Percentiles rank a stretch among this genome's conserved stretches.
Evolutionary conservation across 2,329 filamentous ascomycete genomes (phyloP).

Genomic region (Colletotrichum lupini): DNA sequence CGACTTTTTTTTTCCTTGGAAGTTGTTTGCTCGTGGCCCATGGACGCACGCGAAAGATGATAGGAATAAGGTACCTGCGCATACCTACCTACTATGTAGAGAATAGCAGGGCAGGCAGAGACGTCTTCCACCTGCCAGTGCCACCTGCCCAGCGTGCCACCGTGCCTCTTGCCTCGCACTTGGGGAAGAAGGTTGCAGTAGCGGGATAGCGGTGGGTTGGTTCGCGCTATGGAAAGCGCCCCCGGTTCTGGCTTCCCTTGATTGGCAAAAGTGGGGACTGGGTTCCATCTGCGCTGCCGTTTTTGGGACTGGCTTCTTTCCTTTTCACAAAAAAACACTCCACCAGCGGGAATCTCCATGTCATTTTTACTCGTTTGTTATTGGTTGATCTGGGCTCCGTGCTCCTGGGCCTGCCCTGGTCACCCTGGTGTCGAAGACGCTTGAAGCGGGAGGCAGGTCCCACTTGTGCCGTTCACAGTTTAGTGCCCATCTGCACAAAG

Average conservation of each 20-base stretch:
- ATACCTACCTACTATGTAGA: not conserved
- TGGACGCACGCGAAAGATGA: not conserved
- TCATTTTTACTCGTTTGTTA: not conserved
- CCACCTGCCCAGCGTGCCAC: not conserved
- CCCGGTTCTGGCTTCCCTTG: not conserved
- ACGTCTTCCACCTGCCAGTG: not conserved
- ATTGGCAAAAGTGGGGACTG: not conserved
- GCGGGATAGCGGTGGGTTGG: conserved; percentile 26
- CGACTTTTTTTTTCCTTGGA: too few relatives aligned
- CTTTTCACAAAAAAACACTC: conserved; percentile 13
- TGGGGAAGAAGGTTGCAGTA: conserved; percentile 36
- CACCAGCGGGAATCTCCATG: conserved; percentile 21
- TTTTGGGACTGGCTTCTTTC: not conserved
- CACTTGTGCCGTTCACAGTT: conserved; percentile 6
- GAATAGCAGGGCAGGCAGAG: not conserved
- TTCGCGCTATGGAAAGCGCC: conserved; percentile 15
- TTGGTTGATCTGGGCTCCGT: conserved; percentile 13
- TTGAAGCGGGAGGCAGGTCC: conserved; percentile 13
- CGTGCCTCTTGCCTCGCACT: not conserved
- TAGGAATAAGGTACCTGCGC: too few relatives aligned
- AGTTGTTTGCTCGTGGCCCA: not conserved
- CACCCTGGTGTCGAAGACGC: not conserved
- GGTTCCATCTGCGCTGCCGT: conserved; percentile 7
- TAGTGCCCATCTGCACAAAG: conserved; percentile 8
- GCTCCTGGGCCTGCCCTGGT: not conserved